Base-by-base conservation (phyloP, 768 basidiomycete species). In the Tylopilus cervinicoccineus region DNA sequence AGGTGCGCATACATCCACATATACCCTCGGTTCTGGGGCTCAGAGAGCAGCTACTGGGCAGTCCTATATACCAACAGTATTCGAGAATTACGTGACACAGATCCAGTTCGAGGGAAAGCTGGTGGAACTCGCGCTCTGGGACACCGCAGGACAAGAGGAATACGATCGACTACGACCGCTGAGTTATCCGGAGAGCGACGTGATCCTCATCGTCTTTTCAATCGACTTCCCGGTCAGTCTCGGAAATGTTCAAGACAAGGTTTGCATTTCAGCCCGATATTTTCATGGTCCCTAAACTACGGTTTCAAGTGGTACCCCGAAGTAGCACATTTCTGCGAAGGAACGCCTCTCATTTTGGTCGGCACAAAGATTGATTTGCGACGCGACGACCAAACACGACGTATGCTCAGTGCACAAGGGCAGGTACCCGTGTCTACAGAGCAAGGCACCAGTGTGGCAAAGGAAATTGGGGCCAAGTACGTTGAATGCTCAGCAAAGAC, bases 91-190 rank as follows among this genome's bases (percentile, higher is more conserved):
- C 61, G 88, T 92, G 47, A 91, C 88, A 12, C 83, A 88, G 54
- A 86, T 93, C 31, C 74, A 81, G 41, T 91, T 86, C 59, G 92
- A 94, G 22, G 84, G 86, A 47, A 93, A 93, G 70, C 74, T 88
- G 17, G 83, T 99, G 52, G 92, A 96, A 62, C 79, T 99, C 36
- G 95, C 96, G n/a, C 76, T 99, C 16, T 99, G 95, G 93, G 93
- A 97, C 70, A 97, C 93, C 1, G 93, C 93, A 1, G 93, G 93
- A 23, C 93, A 96, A 67, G 93, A 97, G 70, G 93, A 97, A 72
- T 97, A 96, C 69, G 92, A 94, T 67, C 79, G 88, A 53, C 77
- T 93, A 47, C 78, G 89, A 56, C 88, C 89, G 17, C 74, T 93
- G 53, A 88, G 85, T 65, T 92, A 93, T 58, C 88, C 90, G 17